A percentile compares a stretch with the other conserved stretches of the same genome.
These are phyloP conservation scores for Fennellomyces sp. DNA, from an alignment of 371 early-diverging fungal species.

Conservation along the genomic window DNA sequence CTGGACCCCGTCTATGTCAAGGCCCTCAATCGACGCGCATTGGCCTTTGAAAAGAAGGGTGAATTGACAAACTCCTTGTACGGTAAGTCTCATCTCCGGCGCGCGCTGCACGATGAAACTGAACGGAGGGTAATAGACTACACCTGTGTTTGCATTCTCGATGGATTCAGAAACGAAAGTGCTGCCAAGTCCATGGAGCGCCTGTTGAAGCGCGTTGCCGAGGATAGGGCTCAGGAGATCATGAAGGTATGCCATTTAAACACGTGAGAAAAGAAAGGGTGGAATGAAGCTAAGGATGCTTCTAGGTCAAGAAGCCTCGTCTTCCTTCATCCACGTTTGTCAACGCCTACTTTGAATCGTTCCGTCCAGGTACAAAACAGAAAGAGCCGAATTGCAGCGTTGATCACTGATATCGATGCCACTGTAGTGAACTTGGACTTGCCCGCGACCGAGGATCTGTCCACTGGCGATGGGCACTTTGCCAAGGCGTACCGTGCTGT, in stretches of 20 bases:
- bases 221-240: constrained; percentile 77
- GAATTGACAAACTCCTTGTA: constrained; percentile 80
- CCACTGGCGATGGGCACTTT: constrained; percentile 51
- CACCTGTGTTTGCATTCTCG: constrained; percentile 91
- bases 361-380: constrained; percentile 57
- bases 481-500: constrained; percentile 53
- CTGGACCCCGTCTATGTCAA: constrained; percentile 80
- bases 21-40: constrained; percentile 86
- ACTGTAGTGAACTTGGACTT: constrained; percentile 36
- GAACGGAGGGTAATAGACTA: no score
- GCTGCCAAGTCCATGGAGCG: constrained; percentile 89
- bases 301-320: constrained; percentile 56
- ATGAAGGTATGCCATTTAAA: constrained; percentile 50
- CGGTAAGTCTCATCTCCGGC: constrained; percentile 35
- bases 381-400: no score
- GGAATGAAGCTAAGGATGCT: no score
- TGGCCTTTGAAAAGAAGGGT: constrained; percentile 74
- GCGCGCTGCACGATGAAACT: not conserved
- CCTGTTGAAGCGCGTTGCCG: constrained; percentile 83
- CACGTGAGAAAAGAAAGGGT: no score
- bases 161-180: constrained; percentile 86
- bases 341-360: constrained; percentile 87
- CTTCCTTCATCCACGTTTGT: constrained; percentile 93
- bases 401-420: no score
- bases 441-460: constrained; percentile 30